Conservation (phyloP, 768 basidiomycete species). For the Lactarius sanguifluus region DNA sequence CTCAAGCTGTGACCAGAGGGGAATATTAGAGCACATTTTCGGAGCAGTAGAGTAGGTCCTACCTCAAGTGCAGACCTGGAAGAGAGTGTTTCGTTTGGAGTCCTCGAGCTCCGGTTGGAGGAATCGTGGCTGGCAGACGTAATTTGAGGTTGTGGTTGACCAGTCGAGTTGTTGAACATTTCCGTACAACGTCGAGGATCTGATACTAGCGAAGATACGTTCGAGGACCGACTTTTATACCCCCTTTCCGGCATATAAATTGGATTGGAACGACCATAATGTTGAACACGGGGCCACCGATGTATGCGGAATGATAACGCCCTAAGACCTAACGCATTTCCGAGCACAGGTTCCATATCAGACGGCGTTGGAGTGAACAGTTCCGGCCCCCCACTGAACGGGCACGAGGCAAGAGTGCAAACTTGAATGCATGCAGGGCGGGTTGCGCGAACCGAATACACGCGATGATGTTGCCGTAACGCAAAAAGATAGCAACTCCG, state of each 20-base stretch:
- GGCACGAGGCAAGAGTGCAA: neutral
- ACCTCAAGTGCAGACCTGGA: neutral
- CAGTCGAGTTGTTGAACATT: slow-evolving; percentile 11
- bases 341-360: neutral
- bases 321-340: neutral
- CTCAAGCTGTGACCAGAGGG: neutral
- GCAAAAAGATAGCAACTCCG: neutral
- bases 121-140: neutral
- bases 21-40: neutral
- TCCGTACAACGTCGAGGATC: neutral
- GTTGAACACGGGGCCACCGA: neutral
- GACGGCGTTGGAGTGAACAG: neutral
- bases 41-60: neutral
- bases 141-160: neutral
- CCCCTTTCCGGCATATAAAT: neutral
- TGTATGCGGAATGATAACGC: neutral
- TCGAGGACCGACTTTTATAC: neutral
- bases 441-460: neutral
- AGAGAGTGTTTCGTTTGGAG: neutral
- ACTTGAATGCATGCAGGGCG: no score
- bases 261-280: neutral
- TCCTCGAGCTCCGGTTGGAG: neutral
- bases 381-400: neutral
- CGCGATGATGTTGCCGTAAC: neutral
- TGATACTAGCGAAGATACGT: neutral